Conservation (phyloP, 1,139 yeast species). For the Debaryomyces nepalensis region DNA sequence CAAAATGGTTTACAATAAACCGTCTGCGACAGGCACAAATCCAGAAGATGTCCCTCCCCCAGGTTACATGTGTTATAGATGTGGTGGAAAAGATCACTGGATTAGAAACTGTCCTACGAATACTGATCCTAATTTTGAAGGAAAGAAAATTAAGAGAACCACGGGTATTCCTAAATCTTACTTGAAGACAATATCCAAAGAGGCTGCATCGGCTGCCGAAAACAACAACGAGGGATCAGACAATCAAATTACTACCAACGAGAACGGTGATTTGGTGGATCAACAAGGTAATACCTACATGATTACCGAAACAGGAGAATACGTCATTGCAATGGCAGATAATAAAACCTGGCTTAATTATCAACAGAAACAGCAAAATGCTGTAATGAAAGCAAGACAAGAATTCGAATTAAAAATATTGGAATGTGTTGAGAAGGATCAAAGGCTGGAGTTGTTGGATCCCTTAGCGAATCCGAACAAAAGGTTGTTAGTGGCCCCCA, state of each 20-base stretch:
- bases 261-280: constrained; percentile 56
- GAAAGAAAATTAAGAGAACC: constrained; percentile 85
- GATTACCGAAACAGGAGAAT: constrained; percentile 94
- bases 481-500: constrained; percentile 66
- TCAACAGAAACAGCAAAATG: constrained; percentile 68
- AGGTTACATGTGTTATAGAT: constrained; percentile 92
- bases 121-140: constrained; percentile 91
- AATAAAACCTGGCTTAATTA: constrained; percentile 88
- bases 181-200: constrained; percentile 70
- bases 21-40: constrained; percentile 36
- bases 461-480: constrained; percentile 67
- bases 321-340: constrained; percentile 94
- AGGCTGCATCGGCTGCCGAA: constrained; percentile 57
- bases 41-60: constrained; percentile 88
- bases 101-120: constrained; percentile 95
- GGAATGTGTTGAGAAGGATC: constrained; percentile 44
- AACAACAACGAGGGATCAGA: constrained; percentile 53
- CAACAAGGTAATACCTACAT: constrained; percentile 72
- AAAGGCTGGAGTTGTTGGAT: constrained; percentile 52
- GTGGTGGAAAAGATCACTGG: constrained; percentile 98
- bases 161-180: constrained; percentile 98
- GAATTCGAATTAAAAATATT: constrained; percentile 45
- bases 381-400: constrained; percentile 51
- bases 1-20: constrained; percentile 62
- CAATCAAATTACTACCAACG: constrained; percentile 48